Evolutionary conservation across 1,284 basidiomycete genomes (phyloP), one percentile per base, ranked within the genome.

Genomic region (Tilletiopsis washingtonensis): DNA sequence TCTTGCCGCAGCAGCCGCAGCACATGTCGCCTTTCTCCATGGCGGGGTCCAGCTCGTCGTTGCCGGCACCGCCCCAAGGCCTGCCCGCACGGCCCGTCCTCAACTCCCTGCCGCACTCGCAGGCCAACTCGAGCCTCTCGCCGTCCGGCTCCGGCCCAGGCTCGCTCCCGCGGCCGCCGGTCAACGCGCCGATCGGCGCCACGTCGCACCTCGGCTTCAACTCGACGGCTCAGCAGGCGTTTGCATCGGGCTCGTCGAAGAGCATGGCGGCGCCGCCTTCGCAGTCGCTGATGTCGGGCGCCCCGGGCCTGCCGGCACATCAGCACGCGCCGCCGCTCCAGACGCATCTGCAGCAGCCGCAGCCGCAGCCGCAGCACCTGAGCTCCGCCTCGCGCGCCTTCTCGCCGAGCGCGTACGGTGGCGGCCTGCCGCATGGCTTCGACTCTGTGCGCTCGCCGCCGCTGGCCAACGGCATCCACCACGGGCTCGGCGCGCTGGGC

Each of bases 11-110:
- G 24, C 25, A 26, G 42, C 24, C 23, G 17, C 25, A 23, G 26
- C 43, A 32, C 19, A 25, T 15, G 32, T 12, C 32, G 12, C 12
- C 12, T 34, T 34, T 34, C 32, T 34, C 32, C 2, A n/a, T n/a
- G n/a, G n/a, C n/a, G n/a, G n/a, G n/a, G n/a, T 12, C 12, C 32
- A 17, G 32, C 3, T 51, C 49, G 23, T 32, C 49, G 4, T 45
- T 65, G 39, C 65, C 65, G 11, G 61, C 65, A 15, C 62, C 63
- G 7, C 62, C 63, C 17, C 61, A 63, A 40, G 62, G 65, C 9
- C 45, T 65, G 49, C 65, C 62, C 23, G 58, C 62, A 41, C 54
- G 65, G 6, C 65, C 62, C 5, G 59, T 64, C 9, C 29, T 57
- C 38, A 59, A 59, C 34, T 51, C 61, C n/a, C n/a, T n/a, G 14